phyloP scores from a whole-genome alignment of 345 rosid species.

The Noccaea bulbosa region DNA sequence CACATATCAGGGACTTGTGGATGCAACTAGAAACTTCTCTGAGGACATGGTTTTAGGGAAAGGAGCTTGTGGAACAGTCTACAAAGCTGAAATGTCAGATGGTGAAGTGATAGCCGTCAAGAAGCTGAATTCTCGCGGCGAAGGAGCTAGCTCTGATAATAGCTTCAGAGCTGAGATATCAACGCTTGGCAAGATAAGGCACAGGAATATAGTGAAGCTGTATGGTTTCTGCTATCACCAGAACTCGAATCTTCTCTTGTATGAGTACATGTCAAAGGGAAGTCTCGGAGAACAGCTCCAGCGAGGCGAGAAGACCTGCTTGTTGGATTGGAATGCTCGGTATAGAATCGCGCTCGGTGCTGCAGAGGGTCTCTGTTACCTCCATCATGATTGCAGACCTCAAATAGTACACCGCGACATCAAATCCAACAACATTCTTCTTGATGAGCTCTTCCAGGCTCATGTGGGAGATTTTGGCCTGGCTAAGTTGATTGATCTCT shows the following conservation, averaged over 20 bases:
- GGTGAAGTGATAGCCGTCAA: conserved; percentile 76
- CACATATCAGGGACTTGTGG: conserved; percentile 65
- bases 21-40: conserved; percentile 71
- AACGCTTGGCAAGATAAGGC: conserved; percentile 84
- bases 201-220: conserved; percentile 81
- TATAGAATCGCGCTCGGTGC: conserved; percentile 76
- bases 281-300: conserved; percentile 83
- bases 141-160: conserved; percentile 64
- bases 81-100: conserved; percentile 64
- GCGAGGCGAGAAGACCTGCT: conserved; percentile 42
- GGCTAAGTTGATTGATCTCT: conserved; percentile 75
- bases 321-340: conserved; percentile 66
- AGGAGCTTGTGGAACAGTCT: conserved; percentile 85
- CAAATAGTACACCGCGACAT: conserved; percentile 80
- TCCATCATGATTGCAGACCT: conserved; percentile 83
- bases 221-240: conserved; percentile 76
- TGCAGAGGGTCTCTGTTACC: conserved; percentile 80
- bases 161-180: conserved; percentile 79
- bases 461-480: conserved; percentile 92
- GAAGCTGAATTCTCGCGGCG: conserved; percentile 63
- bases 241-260: conserved; percentile 72
- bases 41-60: conserved; percentile 64
- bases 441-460: conserved; percentile 72
- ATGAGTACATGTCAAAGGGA: conserved; percentile 78
- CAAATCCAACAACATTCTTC: conserved; percentile 77